These are phyloP conservation scores for Pleurotus eryngii DNA, from an alignment of 768 basidiomycete genomes.

Conservation along the genomic window DNA sequence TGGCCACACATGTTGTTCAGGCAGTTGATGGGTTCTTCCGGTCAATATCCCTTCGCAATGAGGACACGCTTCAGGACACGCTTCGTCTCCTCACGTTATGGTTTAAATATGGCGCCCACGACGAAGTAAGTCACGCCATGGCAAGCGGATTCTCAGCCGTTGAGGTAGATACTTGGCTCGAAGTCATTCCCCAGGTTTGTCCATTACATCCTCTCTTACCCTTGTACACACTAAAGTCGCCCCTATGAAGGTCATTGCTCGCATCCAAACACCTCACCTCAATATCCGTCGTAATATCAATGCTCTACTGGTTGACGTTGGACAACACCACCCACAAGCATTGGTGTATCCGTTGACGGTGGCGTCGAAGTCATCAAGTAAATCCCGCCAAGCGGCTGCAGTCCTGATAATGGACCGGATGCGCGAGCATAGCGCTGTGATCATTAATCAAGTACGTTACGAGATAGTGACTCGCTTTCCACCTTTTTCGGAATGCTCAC, in stretches of 20 bases:
- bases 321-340: constrained; percentile 96
- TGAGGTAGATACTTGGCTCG: constrained; percentile 96
- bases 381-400: constrained; percentile 78
- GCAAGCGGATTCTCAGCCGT: constrained; percentile 82
- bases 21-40: constrained; percentile 95
- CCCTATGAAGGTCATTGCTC: constrained; percentile 81
- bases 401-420: constrained; percentile 86
- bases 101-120: constrained; percentile 95
- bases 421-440: constrained; percentile 82
- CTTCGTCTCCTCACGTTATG: constrained; percentile 90
- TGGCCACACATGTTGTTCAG: constrained; percentile 84
- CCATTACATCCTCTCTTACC: neutral
- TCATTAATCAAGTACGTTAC: constrained; percentile 75
- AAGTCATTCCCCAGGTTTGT: constrained; percentile 93
- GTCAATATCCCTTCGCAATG: constrained; percentile 86
- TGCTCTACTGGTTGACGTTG: constrained; percentile 84
- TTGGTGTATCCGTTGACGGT: constrained; percentile 95
- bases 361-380: constrained; percentile 92
- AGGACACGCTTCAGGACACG: constrained; percentile 92
- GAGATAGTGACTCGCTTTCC: neutral
- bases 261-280: constrained; percentile 89
- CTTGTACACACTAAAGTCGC: neutral
- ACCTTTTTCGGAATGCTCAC: constrained; percentile 6
- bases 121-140: constrained; percentile 88
- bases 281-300: constrained; percentile 90